Evolutionary conservation across 2,329 filamentous ascomycete species (phyloP).

Genomic region (Alternaria viburni): DNA sequence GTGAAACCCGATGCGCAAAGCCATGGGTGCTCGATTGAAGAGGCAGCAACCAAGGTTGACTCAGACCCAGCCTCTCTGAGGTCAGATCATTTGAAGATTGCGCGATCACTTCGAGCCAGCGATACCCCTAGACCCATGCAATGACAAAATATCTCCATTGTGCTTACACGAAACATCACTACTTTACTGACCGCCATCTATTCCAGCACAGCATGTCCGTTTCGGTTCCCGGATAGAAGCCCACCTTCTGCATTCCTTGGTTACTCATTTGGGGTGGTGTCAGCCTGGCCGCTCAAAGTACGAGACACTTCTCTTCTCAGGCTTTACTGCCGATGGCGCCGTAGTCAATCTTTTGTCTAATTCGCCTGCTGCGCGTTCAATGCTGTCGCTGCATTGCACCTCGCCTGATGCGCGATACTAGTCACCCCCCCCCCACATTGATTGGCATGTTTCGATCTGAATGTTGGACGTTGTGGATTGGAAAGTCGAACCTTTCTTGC

Average conservation of each 20-base stretch:
- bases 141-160: fast-evolving
- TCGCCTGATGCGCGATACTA: no score
- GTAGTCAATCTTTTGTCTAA: no score
- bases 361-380: no score
- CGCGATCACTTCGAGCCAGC: background rate
- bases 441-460: no score
- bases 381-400: no score
- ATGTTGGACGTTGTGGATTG: no score
- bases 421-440: no score
- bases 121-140: background rate
- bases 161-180: background rate
- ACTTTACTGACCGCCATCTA: background rate
- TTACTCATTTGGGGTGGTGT: background rate
- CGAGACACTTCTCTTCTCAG: background rate
- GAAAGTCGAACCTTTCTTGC: background rate
- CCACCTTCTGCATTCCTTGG: background rate
- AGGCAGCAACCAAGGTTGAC: background rate
- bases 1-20: background rate
- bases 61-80: background rate
- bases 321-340: background rate
- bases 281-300: background rate
- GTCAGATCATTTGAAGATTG: background rate
- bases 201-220: background rate
- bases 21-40: background rate
- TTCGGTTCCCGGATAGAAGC: background rate